phyloP scores from a whole-genome alignment of 768 basidiomycete species.

The Galerina sulciceps region DNA sequence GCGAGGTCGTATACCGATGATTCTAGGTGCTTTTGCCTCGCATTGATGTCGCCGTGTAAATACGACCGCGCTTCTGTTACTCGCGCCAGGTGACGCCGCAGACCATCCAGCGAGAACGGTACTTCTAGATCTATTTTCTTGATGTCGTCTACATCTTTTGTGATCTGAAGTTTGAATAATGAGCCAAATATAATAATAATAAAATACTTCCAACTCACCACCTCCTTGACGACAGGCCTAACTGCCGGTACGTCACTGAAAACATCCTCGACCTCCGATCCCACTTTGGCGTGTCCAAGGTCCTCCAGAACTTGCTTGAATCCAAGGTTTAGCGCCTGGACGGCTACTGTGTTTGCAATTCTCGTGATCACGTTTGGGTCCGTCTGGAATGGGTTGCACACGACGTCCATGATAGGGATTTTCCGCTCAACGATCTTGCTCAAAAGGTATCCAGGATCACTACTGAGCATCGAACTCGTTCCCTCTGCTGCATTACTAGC shows the following conservation, averaged over 20 bases:
- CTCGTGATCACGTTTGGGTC: slow-evolving; percentile 58
- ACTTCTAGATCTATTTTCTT: slow-evolving; percentile 38
- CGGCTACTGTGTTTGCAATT: slow-evolving; percentile 59
- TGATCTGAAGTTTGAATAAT: not conserved
- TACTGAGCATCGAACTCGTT: not conserved
- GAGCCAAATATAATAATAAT: not conserved
- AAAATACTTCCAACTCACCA: slow-evolving; percentile 32
- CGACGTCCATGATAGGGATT: slow-evolving; percentile 52
- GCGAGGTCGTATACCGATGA: slow-evolving; percentile 87
- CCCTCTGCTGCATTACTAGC: not conserved
- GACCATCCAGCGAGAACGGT: slow-evolving; percentile 76
- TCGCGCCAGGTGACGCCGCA: slow-evolving; percentile 70
- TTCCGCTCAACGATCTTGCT: slow-evolving; percentile 49
- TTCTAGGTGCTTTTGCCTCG: slow-evolving; percentile 84
- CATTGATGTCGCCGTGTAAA: slow-evolving; percentile 66
- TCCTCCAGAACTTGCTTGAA: slow-evolving; percentile 54
- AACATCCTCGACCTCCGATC: slow-evolving; percentile 45
- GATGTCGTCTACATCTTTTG: not conserved
- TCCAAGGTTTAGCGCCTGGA: slow-evolving; percentile 61
- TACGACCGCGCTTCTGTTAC: slow-evolving; percentile 67
- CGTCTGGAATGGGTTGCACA: slow-evolving; percentile 60
- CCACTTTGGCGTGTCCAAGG: slow-evolving; percentile 56
- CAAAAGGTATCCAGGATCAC: slow-evolving; percentile 40
- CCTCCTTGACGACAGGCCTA: slow-evolving; percentile 54
- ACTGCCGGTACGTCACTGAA: slow-evolving; percentile 63